Base-by-base conservation (phyloP, 495 filamentous ascomycete genomes). In the Trichoderma asperelloides region DNA sequence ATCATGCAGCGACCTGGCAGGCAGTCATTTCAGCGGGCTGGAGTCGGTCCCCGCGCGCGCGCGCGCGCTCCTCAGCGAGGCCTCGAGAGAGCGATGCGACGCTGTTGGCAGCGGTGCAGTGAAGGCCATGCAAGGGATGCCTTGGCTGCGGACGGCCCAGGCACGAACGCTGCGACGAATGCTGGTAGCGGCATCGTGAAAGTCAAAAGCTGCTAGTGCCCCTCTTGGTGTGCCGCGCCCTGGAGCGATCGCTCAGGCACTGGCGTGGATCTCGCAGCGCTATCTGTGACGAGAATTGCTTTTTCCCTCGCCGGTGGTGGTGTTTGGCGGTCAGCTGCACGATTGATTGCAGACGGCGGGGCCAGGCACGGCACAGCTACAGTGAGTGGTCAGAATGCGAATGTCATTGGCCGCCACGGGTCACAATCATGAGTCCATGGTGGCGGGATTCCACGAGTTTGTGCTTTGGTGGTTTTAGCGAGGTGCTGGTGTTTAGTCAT, bases 171-270 rank as follows among this genome's bases (percentile, higher is more conserved):
- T 51, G n/a, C 16, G 33, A 21, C 18, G 47, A 51, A 51, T 37
- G 47, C n/a, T 9, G 21, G 23, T n/a, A 13, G 16, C 55, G 8
- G 55, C 55, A 30, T 60, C 55, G 55, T 28, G 2, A 60, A 27
- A 30, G 25, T 60, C 55, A 60, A 60, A 30, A 12, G 8, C 55
- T 27, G 55, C 9, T 60, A 60, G 55, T 60, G 55, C 27, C 23
- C 27, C 55, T 60, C 55, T 27, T 21, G 1, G 1, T 60, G 21
- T 60, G 55, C 55, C 55, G 55, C 30, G 55, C 55, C 49, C 27
- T 60, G 55, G 55, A 9, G 55, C 55, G 11, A 60, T 60, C 55
- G 55, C 23, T 30, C 55, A 60, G 55, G 55, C 27, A 60, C 55
- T 3, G 55, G 23, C 23, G 23, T 60, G 55, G 12, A 60, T 30